Conservation (phyloP, 305 asterid species). For the Fraxinus latifolia region DNA sequence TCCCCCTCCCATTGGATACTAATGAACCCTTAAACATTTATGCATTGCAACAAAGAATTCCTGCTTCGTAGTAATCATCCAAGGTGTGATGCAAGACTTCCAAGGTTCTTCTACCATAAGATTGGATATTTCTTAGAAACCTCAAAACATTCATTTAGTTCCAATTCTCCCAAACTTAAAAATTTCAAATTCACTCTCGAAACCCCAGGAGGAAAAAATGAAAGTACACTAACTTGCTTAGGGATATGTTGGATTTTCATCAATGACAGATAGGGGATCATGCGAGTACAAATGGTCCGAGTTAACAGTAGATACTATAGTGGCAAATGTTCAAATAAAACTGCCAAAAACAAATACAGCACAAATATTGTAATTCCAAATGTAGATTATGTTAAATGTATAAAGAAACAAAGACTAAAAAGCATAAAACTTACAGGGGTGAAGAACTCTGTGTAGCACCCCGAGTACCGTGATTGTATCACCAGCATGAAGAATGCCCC, state of each 20-base stretch:
- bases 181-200: background rate
- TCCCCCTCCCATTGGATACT: background rate
- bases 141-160: background rate
- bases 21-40: background rate
- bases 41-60: background rate
- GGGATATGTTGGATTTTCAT: background rate
- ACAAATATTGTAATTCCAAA: background rate
- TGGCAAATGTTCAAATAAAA: background rate
- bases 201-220: background rate
- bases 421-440: conserved; percentile 52
- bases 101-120: background rate
- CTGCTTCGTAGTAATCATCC: background rate
- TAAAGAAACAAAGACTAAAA: background rate
- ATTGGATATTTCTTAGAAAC: background rate
- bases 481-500: conserved; percentile 53
- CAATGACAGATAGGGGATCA: background rate
- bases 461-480: conserved; percentile 63
- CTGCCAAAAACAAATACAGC: background rate
- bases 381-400: background rate
- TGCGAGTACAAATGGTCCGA: background rate
- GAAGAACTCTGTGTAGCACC: conserved; percentile 56
- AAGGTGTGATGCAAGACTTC: background rate
- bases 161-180: background rate
- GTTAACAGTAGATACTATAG: background rate
- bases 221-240: background rate